A percentile compares a stretch with the other conserved stretches of the same genome.
Evolutionary conservation across 371 early-diverging fungal species (phyloP).

Genomic region (Paraphysoderma sedebokerense): DNA sequence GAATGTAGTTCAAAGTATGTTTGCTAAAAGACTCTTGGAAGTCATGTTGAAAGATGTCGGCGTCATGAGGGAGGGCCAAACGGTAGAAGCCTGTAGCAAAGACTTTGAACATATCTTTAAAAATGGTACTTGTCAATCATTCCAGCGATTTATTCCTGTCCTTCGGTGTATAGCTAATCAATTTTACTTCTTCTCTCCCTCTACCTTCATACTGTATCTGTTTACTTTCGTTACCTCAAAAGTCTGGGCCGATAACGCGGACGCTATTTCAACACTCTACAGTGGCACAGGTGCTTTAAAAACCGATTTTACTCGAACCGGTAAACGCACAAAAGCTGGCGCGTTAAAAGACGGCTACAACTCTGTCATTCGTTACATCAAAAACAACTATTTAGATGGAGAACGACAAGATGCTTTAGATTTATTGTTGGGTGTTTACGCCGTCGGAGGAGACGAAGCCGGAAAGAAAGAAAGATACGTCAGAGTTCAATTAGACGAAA

Average conservation of each 20-base stretch:
- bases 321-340: slow-evolving; percentile 65
- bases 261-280: slow-evolving; percentile 85
- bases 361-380: slow-evolving; percentile 67
- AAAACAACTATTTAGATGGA: slow-evolving; percentile 89
- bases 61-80: slow-evolving; percentile 4
- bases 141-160: not conserved
- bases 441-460: too few species aligned
- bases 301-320: slow-evolving; percentile 91
- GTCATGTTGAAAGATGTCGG: slow-evolving; percentile 12
- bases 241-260: slow-evolving; percentile 99
- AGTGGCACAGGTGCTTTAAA: slow-evolving; percentile 97
- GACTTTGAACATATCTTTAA: slow-evolving; percentile 21
- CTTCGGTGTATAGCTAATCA: not conserved
- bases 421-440: slow-evolving; percentile 52
- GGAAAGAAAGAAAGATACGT: too few species aligned
- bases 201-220: too few species aligned
- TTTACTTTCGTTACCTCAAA: slow-evolving; percentile 13
- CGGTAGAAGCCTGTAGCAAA: slow-evolving; percentile 1
- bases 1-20: slow-evolving; percentile 89
- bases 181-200: not conserved
- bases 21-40: not conserved
- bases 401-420: slow-evolving; percentile 74
- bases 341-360: slow-evolving; percentile 67
- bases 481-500: too few species aligned
- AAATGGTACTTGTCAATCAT: not conserved